phyloP scores from a whole-genome alignment of 108 stramenopile species.

The Aurantiochytrium sp. region DNA sequence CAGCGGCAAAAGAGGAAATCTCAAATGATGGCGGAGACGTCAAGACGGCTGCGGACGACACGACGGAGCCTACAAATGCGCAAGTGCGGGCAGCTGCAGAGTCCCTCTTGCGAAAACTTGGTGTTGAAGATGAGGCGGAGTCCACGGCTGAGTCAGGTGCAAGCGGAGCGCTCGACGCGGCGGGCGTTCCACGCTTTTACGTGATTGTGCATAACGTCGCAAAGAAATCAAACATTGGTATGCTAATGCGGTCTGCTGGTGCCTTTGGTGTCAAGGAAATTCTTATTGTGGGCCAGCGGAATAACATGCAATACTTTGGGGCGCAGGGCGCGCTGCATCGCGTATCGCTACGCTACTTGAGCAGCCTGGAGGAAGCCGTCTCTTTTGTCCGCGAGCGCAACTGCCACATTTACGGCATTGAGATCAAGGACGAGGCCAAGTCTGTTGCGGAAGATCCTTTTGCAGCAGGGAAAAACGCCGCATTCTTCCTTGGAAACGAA shows the following conservation, averaged over 20 bases:
- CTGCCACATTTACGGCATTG: slow-evolving; percentile 20
- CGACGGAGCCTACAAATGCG: not conserved
- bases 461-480: not conserved
- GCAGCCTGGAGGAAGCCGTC: not conserved
- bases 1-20: too few species aligned
- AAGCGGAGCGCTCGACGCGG: not conserved
- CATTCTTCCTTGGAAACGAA: slow-evolving; percentile 35
- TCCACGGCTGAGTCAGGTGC: not conserved
- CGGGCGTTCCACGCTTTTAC: not conserved
- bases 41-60: too few species aligned
- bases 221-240: slow-evolving; percentile 21
- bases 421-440: slow-evolving; percentile 23
- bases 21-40: too few species aligned
- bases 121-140: not conserved
- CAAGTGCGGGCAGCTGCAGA: not conserved
- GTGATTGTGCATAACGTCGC: slow-evolving; percentile 1
- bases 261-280: slow-evolving; percentile 23
- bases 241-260: not conserved
- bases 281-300: not conserved
- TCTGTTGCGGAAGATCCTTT: slow-evolving; percentile 20
- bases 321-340: not conserved
- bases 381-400: not conserved
- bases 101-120: not conserved
- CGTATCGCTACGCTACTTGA: not conserved
- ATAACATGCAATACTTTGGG: not conserved